Base-by-base conservation (phyloP, 208 protist species). In the Jaenimonas drosophilae region DNA sequence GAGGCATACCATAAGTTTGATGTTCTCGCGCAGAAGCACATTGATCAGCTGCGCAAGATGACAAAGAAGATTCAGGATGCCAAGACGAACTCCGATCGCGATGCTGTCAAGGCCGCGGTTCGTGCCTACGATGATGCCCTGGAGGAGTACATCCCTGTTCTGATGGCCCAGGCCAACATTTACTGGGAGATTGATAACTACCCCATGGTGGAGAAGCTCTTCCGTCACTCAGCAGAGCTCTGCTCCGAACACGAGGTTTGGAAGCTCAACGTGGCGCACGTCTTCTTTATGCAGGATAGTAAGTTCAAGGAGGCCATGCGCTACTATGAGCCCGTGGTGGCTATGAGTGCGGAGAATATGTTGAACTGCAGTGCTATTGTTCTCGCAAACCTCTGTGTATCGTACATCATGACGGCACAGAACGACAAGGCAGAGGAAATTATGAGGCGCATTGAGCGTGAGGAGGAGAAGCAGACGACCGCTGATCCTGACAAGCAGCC, bases 151-250 rank as follows among this genome's bases (percentile, higher is more conserved):
- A 97, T 98, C 34, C 95, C 96, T 0, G 91, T 98, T 7, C 83
- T 98, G 3, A 96, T 96, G 91, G 81, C 80, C 27, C 84, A 95
- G 77, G 95, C 96, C n/a, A 96, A 97, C 61, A 97, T 99, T 29
- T 98, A 97, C 73, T 99, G 96, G 96, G 90, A 98, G 46, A 85
- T 97, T 48, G 85, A 98, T 42, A 97, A 98, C 64, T 99, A 97
- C 57, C 74, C 78, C 16, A 80, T 88, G 57, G 94, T 98, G 11
- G 93, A 97, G 64, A 83, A 89, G 56, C 87, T 95, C 23, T 97
- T 98, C 54, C 77, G 88, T 24, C 88, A 97, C 64, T 95, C 85
- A 6, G 85, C 89, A 11, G 94, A 98, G 56, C 97, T 98, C 64
- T 97, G 91, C 71, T 91, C 78, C 5, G 92, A 98, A 57, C 88